These are phyloP conservation scores for Myotisia sp. DNA, from an alignment of 2,329 filamentous ascomycete species.

Conservation along the genomic window DNA sequence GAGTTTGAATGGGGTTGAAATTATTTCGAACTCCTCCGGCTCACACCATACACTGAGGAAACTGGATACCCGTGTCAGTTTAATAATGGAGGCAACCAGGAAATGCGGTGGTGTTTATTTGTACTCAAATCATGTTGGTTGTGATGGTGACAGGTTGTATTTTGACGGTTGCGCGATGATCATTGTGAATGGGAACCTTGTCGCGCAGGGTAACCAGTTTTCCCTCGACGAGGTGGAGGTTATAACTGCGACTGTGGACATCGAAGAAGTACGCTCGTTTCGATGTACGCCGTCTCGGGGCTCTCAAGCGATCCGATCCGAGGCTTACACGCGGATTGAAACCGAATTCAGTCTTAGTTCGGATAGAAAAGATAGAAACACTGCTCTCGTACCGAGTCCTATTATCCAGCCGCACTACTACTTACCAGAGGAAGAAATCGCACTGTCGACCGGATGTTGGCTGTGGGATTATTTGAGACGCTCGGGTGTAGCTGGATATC, in stretches of 20 bases:
- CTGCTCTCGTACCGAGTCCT: conserved; percentile 11
- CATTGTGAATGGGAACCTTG: conserved; percentile 38
- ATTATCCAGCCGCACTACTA: conserved; percentile 12
- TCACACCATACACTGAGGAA: conserved; percentile 48
- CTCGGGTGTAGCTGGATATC: conserved; percentile 17
- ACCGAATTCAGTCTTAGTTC: conserved; percentile 16
- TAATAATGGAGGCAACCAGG: conserved; percentile 47
- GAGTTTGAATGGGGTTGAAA: conserved; percentile 54
- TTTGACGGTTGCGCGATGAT: conserved; percentile 50
- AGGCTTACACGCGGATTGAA: conserved; percentile 19
- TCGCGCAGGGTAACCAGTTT: conserved; percentile 20
- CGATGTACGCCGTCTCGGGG: conserved; percentile 17
- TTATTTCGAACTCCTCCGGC: conserved; percentile 50
- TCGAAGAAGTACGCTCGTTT: conserved; percentile 50
- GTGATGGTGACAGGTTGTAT: conserved; percentile 43
- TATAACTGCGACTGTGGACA: conserved; percentile 47
- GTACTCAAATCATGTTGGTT: conserved; percentile 47
- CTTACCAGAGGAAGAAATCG: conserved; percentile 18
- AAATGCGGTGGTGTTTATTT: conserved; percentile 30
- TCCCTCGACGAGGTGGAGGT: conserved; percentile 49
- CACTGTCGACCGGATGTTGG: conserved; percentile 15
- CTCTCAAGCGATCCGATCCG: conserved; percentile 16
- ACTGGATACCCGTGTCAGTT: conserved; percentile 44
- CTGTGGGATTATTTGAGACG: conserved; percentile 23
- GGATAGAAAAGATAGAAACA: conserved; percentile 12